Conservation (phyloP, 306 rosid genomes). For the Acacia crassicarpa region DNA sequence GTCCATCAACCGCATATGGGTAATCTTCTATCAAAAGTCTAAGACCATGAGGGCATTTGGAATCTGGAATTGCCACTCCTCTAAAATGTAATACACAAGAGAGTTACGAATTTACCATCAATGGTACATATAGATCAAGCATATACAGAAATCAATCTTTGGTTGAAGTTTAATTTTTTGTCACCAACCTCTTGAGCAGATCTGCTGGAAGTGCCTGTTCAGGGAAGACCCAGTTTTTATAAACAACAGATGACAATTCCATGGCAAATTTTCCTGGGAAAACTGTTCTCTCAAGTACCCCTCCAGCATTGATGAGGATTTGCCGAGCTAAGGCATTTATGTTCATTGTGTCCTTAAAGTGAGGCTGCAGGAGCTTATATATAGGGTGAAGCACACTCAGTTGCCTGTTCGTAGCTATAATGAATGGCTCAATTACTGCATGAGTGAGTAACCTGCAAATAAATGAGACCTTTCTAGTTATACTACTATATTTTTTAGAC, state of each 20-base stretch:
- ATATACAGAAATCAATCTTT: neutral
- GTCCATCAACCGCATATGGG: constrained; percentile 86
- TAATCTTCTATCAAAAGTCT: constrained; percentile 81
- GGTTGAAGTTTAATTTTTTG: neutral
- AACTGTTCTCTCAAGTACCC: constrained; percentile 87
- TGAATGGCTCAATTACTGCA: constrained; percentile 93
- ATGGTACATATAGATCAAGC: neutral
- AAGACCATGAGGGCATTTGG: constrained; percentile 58
- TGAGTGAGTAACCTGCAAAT: constrained; percentile 82
- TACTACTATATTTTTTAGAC: neutral
- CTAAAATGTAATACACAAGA: constrained; percentile 42
- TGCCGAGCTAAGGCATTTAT: constrained; percentile 91
- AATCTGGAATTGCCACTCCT: constrained; percentile 74
- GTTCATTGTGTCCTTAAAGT: constrained; percentile 85
- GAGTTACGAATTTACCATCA: neutral
- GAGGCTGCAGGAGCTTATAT: constrained; percentile 84
- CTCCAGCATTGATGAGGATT: constrained; percentile 84
- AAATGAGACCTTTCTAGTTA: constrained; percentile 15
- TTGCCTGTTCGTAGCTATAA: constrained; percentile 81
- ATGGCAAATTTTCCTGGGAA: constrained; percentile 76
- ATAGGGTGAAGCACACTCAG: constrained; percentile 84
- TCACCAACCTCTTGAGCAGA: constrained; percentile 71
- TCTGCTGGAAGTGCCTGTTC: constrained; percentile 83
- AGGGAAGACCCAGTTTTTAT: constrained; percentile 76
- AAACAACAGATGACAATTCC: constrained; percentile 78